Evolutionary conservation across 441 rosid genomes (phyloP), one percentile per base, ranked within the genome.

Genomic region (Erodium trifolium): DNA sequence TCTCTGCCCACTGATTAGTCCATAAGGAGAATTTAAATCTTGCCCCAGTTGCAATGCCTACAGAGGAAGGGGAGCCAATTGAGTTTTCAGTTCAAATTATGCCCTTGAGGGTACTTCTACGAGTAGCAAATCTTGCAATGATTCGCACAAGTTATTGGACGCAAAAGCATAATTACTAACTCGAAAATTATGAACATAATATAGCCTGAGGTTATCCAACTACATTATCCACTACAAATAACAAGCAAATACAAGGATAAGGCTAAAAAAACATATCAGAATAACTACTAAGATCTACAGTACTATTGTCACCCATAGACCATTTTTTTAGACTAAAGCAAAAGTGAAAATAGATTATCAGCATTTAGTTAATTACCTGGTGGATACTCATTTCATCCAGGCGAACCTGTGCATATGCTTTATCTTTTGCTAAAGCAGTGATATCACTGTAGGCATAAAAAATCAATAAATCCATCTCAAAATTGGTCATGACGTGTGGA

Each of bases 21-120:
- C 92, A 71, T 74, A 73, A 10, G 88, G 80, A 31, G 84, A 79
- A 74, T 76, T 76, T 35, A 92, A 81, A 81, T 95, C 95, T 76
- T 92, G 97, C 62, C 93, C 96, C 84, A 92, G 70, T 74, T 89
- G 99, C 82, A 92, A 73, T 14, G 98, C 99, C 99, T 95, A 69
- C 63, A 7, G 1, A 37, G 41, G 41, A 4, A 9, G 9, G 41
- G 41, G 41, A 37, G 41, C 41, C 2, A 37, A 9, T 37, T 37
- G 41, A 37, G 41, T 37, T 37, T 37, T 37, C 41, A 31, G 3
- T 31, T 2, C 34, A 31, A 31, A 31, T 31, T 31, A 31, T 31
- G 34, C 34, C 34, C 34, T 31, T 3, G 3, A 31, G 34, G 34
- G 34, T 31, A 2, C 34, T 31, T 31, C 34, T 31, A 31, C 34